A percentile compares a stretch with the other conserved stretches of the same genome.
phyloP scores from a whole-genome alignment of 2,329 filamentous ascomycete species.

The Cercospora sojina region DNA sequence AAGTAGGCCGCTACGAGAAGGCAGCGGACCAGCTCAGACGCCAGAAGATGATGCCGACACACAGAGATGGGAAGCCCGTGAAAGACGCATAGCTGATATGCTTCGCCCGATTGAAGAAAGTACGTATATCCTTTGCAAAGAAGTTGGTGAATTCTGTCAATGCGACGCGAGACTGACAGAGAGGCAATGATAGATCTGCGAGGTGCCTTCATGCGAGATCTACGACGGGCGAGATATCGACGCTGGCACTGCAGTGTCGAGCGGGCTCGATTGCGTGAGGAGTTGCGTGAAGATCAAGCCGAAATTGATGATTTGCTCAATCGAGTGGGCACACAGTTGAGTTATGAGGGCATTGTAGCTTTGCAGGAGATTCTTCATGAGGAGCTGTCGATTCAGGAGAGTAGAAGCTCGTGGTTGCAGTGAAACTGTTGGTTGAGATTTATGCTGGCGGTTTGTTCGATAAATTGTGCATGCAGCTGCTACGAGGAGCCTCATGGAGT shows the following conservation, averaged over 20 bases:
- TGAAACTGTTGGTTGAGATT: neutral
- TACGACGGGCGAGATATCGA: neutral
- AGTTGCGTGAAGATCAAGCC: neutral
- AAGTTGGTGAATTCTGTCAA: neutral
- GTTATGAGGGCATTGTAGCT: neutral
- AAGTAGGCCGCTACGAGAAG: neutral
- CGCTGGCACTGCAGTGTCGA: neutral
- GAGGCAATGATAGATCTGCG: neutral
- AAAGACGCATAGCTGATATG: neutral
- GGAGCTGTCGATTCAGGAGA: neutral
- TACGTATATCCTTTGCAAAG: neutral
- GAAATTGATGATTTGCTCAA: neutral
- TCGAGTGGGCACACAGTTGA: neutral
- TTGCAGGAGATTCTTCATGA: neutral
- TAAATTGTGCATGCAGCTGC: neutral
- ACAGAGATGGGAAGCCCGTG: neutral
- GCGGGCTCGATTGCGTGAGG: neutral
- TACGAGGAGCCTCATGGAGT: neutral
- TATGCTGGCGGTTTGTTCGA: neutral
- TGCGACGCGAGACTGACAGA: neutral
- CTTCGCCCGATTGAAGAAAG: neutral
- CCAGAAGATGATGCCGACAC: neutral
- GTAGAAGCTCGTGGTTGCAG: neutral
- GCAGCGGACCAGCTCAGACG: neutral
- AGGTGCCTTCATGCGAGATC: neutral